Evolutionary conservation across 1,284 basidiomycete species (phyloP).

Genomic region (Porodaedalea pini): DNA sequence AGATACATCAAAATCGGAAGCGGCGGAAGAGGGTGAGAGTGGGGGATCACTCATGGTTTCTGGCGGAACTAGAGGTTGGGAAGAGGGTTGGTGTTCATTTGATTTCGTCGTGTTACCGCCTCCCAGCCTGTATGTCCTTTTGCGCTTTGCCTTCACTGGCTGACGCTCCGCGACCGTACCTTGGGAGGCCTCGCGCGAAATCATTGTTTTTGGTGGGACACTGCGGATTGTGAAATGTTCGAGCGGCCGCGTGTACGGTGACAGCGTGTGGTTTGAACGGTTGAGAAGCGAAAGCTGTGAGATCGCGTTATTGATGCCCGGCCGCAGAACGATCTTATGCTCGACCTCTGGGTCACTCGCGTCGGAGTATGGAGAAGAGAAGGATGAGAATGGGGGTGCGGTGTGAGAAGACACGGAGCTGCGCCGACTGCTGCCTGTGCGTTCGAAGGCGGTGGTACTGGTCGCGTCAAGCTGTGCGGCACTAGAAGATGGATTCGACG

Average conservation of each 20-base stretch:
- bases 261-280: constrained; percentile 85
- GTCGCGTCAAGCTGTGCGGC: constrained; percentile 27
- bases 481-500: constrained; percentile 31
- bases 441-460: constrained; percentile 25
- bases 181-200: constrained; percentile 23
- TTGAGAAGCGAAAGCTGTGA: constrained; percentile 82
- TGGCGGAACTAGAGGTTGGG: constrained; percentile 17
- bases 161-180: constrained; percentile 35
- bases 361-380: constrained; percentile 37
- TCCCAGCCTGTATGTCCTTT: constrained; percentile 69
- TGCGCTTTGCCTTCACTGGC: constrained; percentile 72
- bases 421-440: constrained; percentile 35
- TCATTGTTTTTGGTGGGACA: constrained; percentile 56
- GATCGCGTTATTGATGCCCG: constrained; percentile 66
- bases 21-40: constrained; percentile 37
- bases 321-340: constrained; percentile 67
- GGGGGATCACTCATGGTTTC: constrained; percentile 16
- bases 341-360: constrained; percentile 25
- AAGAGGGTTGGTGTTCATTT: background rate
- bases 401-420: constrained; percentile 39
- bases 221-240: constrained; percentile 89
- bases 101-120: constrained; percentile 27
- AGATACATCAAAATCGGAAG: constrained; percentile 66
- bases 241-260: constrained; percentile 83
- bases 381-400: constrained; percentile 11